These are phyloP conservation scores for Alternaria dauci DNA, from an alignment of 2,329 filamentous ascomycete species.

Conservation along the genomic window DNA sequence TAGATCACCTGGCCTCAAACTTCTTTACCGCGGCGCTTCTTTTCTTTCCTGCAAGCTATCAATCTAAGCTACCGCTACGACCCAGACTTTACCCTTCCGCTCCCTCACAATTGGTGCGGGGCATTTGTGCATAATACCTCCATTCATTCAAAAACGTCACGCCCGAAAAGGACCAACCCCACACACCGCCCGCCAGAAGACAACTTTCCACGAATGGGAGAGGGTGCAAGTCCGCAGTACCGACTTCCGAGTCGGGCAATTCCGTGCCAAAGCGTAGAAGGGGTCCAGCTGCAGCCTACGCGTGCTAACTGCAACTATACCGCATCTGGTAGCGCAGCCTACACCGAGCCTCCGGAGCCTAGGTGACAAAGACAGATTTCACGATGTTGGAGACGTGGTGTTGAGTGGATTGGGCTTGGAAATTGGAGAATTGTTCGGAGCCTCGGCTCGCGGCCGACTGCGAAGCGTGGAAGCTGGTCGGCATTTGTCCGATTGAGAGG, in stretches of 20 bases:
- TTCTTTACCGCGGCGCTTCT: slow-evolving; percentile 4
- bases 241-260: slow-evolving; percentile 2
- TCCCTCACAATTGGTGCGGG: slow-evolving; percentile 13
- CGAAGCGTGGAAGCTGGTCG: background rate
- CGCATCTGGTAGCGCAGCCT: slow-evolving; percentile 15
- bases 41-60: background rate
- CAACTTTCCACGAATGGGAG: slow-evolving; percentile 38
- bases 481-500: slow-evolving; percentile 3
- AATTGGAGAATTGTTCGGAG: background rate
- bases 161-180: slow-evolving; percentile 4
- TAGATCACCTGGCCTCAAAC: slow-evolving; percentile 6
- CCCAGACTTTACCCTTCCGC: slow-evolving; percentile 15
- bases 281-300: background rate
- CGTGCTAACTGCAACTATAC: slow-evolving; percentile 7
- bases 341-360: slow-evolving; percentile 8
- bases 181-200: background rate
- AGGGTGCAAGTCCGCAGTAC: slow-evolving; percentile 15
- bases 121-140: slow-evolving; percentile 7
- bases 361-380: slow-evolving; percentile 15
- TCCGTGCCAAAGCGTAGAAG: background rate
- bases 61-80: background rate
- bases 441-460: slow-evolving; percentile 10
- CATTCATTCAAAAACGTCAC: slow-evolving; percentile 6
- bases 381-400: slow-evolving; percentile 30
- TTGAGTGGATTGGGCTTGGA: slow-evolving; percentile 15